These are phyloP conservation scores for Trichoderma afroharzianum DNA, from an alignment of 2,329 filamentous ascomycete species.

Conservation along the genomic window DNA sequence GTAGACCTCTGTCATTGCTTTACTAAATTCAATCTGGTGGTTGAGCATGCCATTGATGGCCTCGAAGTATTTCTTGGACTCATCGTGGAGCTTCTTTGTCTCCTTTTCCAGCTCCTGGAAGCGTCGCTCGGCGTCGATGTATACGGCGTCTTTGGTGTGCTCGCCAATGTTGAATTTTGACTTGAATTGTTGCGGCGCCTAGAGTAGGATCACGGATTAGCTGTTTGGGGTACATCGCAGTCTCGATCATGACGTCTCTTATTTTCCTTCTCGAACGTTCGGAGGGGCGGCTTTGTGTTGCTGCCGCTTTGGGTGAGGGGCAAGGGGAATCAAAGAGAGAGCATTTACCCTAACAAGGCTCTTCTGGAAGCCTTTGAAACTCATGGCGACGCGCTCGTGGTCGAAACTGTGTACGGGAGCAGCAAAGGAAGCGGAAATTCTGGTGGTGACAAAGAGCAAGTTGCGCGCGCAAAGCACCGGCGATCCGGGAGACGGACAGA, in stretches of 20 bases:
- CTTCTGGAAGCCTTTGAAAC: conserved; percentile 95
- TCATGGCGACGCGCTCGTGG: conserved; percentile 58
- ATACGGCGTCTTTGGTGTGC: conserved; percentile 90
- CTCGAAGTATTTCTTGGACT: conserved; percentile 95
- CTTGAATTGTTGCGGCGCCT: conserved; percentile 90
- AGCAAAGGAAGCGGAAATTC: not conserved
- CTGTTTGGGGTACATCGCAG: not conserved
- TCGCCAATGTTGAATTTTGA: conserved; percentile 93
- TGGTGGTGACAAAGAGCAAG: not conserved
- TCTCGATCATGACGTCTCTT: not conserved
- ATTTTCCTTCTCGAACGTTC: not conserved
- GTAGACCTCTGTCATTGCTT: conserved; percentile 94
- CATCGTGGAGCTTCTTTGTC: conserved; percentile 95
- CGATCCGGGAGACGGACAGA: conserved; percentile 11
- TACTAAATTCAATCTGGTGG: conserved; percentile 97
- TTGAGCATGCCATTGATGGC: conserved; percentile 97
- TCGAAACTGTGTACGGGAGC: not conserved
- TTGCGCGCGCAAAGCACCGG: conserved; percentile 18
- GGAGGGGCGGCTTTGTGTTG: conserved; percentile 19
- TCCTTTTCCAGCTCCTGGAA: conserved; percentile 93
- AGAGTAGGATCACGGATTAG: not conserved
- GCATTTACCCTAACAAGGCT: conserved; percentile 70
- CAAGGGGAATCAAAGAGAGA: conserved; percentile 36
- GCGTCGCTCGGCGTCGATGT: conserved; percentile 87
- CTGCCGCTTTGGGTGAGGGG: conserved; percentile 29